These are phyloP conservation scores for Yamadazyma ubonensis DNA, from an alignment of 805 yeast genomes.

Conservation along the genomic window DNA sequence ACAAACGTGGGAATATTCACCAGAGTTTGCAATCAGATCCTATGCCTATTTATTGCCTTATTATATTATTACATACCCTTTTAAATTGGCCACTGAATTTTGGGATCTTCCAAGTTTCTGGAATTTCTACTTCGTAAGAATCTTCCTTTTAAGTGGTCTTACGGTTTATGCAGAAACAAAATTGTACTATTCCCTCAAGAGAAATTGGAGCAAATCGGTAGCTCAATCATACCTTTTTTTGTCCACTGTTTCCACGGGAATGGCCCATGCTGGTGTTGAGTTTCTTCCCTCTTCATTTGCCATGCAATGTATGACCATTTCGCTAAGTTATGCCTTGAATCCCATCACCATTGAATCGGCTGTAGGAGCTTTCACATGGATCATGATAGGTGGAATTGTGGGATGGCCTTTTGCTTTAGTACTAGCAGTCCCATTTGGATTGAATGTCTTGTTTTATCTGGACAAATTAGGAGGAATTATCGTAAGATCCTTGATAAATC, in stretches of 20 bases:
- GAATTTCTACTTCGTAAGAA: conserved; percentile 56
- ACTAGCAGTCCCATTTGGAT: conserved; percentile 59
- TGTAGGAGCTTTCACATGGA: conserved; percentile 36
- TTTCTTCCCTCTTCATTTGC: conserved; percentile 81
- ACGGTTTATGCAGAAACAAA: conserved; percentile 52
- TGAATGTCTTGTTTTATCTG: conserved; percentile 22
- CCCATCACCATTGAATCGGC: conserved; percentile 12
- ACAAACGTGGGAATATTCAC: conserved; percentile 96
- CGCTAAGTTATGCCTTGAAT: conserved; percentile 38
- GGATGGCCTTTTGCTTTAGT: conserved; percentile 92
- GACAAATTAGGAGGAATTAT: conserved; percentile 2
- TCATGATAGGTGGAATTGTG: conserved; percentile 65
- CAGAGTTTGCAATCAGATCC: conserved; percentile 81
- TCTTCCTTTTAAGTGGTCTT: conserved; percentile 34
- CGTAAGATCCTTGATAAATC: conserved; percentile 11
- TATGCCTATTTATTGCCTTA: conserved; percentile 71
- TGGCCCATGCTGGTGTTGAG: conserved; percentile 87
- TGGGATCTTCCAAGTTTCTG: conserved; percentile 22
- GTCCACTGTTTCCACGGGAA: conserved; percentile 68
- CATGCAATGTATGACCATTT: conserved; percentile 44
- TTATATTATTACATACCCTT: conserved; percentile 27
- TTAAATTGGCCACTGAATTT: conserved; percentile 14
- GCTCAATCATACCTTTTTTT: conserved; percentile 66
- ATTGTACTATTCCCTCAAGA: conserved; percentile 43
- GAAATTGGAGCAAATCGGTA: conserved; percentile 33